Percentiles rank a stretch among this genome's conserved stretches.
Conservation (phyloP, 1,284 basidiomycete species). For the Pseudomicrostroma phylloplanum region DNA sequence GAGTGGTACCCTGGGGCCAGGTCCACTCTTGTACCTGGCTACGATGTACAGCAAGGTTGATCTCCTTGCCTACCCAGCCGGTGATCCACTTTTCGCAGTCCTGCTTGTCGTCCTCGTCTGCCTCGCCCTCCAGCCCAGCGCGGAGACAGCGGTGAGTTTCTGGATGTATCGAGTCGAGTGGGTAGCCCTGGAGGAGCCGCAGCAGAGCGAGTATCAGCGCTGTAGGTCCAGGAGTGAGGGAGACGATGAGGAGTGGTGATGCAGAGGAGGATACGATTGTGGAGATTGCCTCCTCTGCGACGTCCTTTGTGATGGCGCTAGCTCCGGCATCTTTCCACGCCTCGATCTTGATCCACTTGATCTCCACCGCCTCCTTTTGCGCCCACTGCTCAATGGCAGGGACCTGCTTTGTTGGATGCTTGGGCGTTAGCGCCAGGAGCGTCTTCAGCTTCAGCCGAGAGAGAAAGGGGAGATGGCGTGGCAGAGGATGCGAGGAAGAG, state of each 20-base stretch:
- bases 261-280: not conserved
- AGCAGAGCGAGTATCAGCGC: not conserved
- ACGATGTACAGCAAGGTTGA: not conserved
- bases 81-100: constrained; percentile 4
- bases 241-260: not conserved
- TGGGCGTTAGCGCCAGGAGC: constrained; percentile 2
- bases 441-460: not conserved
- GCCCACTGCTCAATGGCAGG: not conserved
- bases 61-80: constrained; percentile 3
- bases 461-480: constrained; percentile 4
- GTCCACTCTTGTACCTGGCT: not conserved
- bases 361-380: not conserved
- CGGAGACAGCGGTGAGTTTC: not conserved
- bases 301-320: not conserved
- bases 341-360: constrained; percentile 2
- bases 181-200: constrained; percentile 1
- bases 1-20: not conserved
- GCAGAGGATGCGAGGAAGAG: constrained; percentile 4
- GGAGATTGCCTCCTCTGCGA: not conserved
- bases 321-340: not conserved
- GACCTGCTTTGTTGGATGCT: not conserved
- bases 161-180: not conserved
- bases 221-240: not conserved
- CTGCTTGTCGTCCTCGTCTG: constrained; percentile 4
- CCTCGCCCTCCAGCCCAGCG: constrained; percentile 1